A percentile compares a stretch with the other conserved stretches of the same genome.
Evolutionary conservation across 2,329 filamentous ascomycete species (phyloP).

Genomic region (Diaporthe sp.): DNA sequence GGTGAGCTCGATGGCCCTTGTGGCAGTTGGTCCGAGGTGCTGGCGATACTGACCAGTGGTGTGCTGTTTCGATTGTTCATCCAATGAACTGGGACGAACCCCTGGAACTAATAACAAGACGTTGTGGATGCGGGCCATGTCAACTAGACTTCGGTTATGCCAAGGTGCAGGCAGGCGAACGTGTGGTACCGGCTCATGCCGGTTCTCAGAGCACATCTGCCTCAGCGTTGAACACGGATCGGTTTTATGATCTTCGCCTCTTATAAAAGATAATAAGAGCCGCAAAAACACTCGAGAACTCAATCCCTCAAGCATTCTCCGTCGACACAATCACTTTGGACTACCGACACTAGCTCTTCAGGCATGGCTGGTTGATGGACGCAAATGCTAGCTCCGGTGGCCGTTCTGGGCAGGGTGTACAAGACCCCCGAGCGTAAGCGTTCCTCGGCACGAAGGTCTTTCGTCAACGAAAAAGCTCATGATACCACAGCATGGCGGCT

Average conservation of each 20-base stretch:
- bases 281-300: not conserved
- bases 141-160: not conserved
- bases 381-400: not conserved
- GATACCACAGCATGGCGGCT: conserved; percentile 14
- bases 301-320: not conserved
- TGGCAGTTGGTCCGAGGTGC: conserved; percentile 9
- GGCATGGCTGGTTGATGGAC: not conserved
- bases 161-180: conserved; percentile 19
- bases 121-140: not conserved
- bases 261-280: not conserved
- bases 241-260: not conserved
- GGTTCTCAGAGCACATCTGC: not conserved
- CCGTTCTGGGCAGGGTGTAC: not conserved
- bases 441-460: conserved; percentile 11
- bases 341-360: conserved; percentile 1
- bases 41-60: not conserved
- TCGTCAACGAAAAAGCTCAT: conserved; percentile 25
- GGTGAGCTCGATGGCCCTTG: conserved; percentile 6
- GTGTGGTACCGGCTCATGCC: not conserved
- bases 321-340: not conserved
- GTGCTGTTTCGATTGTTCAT: conserved; percentile 14
- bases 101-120: conserved; percentile 21
- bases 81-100: conserved; percentile 21
- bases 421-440: not conserved
- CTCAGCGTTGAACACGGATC: not conserved